Evolutionary conservation across 129 eudicot species (phyloP).

Genomic region (Lonicera japonica): DNA sequence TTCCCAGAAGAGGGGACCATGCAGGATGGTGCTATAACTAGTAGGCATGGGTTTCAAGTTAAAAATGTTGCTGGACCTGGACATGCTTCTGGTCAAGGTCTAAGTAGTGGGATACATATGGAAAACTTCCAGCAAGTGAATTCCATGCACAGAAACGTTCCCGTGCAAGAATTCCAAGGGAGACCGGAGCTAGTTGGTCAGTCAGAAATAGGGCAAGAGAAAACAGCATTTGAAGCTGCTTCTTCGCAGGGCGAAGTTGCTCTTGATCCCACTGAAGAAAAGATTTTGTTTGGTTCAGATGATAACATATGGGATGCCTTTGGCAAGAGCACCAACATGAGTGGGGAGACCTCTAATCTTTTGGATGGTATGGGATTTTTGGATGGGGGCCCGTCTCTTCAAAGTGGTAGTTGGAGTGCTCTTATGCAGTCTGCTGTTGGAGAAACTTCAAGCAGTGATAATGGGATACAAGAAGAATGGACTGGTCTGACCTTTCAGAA

Average conservation of each 20-base stretch:
- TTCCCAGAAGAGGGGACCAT: constrained; percentile 36
- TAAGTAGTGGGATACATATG: constrained; percentile 30
- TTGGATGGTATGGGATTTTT: constrained; percentile 41
- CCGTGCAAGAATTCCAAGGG: constrained; percentile 31
- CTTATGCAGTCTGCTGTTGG: constrained; percentile 98
- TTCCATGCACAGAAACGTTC: constrained; percentile 28
- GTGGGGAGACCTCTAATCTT: constrained; percentile 33
- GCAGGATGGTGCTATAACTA: constrained; percentile 36
- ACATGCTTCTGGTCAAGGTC: constrained; percentile 42
- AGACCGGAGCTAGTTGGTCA: constrained; percentile 22
- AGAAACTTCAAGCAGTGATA: constrained; percentile 64
- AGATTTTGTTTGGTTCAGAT: constrained; percentile 82
- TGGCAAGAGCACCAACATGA: constrained; percentile 39
- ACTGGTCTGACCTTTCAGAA: constrained; percentile 41
- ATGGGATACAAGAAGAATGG: constrained; percentile 56
- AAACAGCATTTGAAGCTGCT: constrained; percentile 19
- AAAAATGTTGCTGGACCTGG: constrained; percentile 43
- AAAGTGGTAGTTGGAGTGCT: constrained; percentile 98
- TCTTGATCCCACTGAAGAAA: constrained; percentile 81
- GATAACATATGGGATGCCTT: constrained; percentile 89
- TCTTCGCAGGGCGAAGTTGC: constrained; percentile 40
- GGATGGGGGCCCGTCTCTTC: constrained; percentile 58
- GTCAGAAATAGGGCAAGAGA: constrained; percentile 31
- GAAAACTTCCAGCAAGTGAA: constrained; percentile 36
- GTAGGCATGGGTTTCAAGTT: constrained; percentile 35